Evolutionary conservation across 2,329 filamentous ascomycete species (phyloP).

Genomic region (Fusarium decemcellulare): DNA sequence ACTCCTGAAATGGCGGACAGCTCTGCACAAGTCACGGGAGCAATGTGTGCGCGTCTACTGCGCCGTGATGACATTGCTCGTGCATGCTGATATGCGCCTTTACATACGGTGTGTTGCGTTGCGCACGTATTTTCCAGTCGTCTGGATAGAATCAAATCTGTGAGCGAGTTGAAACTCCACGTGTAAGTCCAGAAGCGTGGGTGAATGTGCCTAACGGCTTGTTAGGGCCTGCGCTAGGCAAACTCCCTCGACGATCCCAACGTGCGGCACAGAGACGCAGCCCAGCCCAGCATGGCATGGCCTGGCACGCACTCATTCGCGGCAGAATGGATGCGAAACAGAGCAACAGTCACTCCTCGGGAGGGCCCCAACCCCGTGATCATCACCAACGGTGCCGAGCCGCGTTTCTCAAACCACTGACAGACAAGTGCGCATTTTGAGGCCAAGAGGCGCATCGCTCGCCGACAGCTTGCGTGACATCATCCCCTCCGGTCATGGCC

Average conservation of each 20-base stretch:
- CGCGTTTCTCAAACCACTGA: constrained; percentile 24
- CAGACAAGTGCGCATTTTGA: constrained; percentile 24
- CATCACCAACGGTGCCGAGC: constrained; percentile 22
- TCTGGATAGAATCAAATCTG: constrained; percentile 27
- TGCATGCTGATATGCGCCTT: constrained; percentile 2
- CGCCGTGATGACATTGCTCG: constrained; percentile 10
- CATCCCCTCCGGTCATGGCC: constrained; percentile 27
- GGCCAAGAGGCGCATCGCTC: constrained; percentile 31
- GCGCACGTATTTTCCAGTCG: constrained; percentile 10
- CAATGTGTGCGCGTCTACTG: constrained; percentile 13
- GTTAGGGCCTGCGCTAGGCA: constrained; percentile 31
- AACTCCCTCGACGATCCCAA: constrained; percentile 33
- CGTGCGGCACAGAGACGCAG: background rate
- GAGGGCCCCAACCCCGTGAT: constrained; percentile 35
- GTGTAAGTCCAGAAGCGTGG: constrained; percentile 36
- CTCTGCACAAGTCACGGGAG: constrained; percentile 14
- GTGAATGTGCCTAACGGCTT: constrained; percentile 35
- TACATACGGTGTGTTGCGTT: background rate
- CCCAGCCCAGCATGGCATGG: constrained; percentile 8
- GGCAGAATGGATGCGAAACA: constrained; percentile 18
- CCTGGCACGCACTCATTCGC: constrained; percentile 20
- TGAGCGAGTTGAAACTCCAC: constrained; percentile 35
- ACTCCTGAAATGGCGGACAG: constrained; percentile 8
- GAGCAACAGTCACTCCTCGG: constrained; percentile 30
- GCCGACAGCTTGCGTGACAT: constrained; percentile 40